These are phyloP conservation scores for Alloteropsis semialata DNA, from an alignment of 176 grass and related monocot genomes.

Conservation along the genomic window DNA sequence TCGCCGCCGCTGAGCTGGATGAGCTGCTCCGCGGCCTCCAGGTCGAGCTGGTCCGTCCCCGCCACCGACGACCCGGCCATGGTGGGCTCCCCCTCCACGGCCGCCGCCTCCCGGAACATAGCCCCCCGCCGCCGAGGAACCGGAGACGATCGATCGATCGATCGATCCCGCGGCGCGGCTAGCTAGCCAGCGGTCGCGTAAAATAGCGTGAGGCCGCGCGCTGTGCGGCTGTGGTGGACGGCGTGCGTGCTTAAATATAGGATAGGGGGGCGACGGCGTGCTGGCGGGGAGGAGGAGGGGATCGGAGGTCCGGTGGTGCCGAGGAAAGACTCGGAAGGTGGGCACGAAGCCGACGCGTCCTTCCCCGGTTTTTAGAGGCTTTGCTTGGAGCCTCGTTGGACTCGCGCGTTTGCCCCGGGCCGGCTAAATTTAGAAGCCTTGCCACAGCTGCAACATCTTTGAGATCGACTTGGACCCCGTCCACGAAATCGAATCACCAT, in stretches of 20 bases:
- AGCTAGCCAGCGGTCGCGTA: not conserved
- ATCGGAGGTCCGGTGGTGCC: not conserved
- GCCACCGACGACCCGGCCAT: not conserved
- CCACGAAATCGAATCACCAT: not conserved
- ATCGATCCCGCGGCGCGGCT: not conserved
- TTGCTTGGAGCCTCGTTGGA: constrained; percentile 26
- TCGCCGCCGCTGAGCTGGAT: constrained; percentile 49
- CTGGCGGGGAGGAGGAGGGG: not conserved
- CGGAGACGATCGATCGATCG: not conserved
- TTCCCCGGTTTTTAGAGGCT: not conserved
- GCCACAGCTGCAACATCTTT: not conserved
- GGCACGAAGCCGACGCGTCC: constrained; percentile 27
- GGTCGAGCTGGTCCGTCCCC: constrained; percentile 16
- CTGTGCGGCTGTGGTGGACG: not conserved
- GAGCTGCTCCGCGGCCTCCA: constrained; percentile 63
- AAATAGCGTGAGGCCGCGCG: not conserved
- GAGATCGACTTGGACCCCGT: constrained; percentile 16
- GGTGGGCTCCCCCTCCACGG: not conserved
- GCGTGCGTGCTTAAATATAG: constrained; percentile 42
- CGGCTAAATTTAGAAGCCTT: constrained; percentile 21
- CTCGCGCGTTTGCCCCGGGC: not conserved
- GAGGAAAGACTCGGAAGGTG: constrained; percentile 42
- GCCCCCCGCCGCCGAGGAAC: not conserved
- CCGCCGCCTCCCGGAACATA: not conserved
- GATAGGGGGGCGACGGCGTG: not conserved